A percentile compares a stretch with the other conserved stretches of the same genome.
phyloP scores from a whole-genome alignment of 2,329 filamentous ascomycete genomes.

The Paecilomyces variotii region DNA sequence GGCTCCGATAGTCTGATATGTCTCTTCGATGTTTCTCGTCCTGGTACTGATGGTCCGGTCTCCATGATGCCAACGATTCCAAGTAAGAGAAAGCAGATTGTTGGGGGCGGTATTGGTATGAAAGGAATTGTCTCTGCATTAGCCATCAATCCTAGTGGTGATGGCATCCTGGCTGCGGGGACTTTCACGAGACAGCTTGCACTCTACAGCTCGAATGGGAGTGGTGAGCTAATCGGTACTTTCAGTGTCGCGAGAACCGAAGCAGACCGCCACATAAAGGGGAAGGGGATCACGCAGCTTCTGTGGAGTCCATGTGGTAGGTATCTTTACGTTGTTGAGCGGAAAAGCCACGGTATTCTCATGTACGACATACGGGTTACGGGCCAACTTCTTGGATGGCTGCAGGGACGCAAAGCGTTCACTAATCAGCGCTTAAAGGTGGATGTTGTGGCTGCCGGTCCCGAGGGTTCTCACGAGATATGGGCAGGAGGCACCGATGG shows the following conservation, averaged over 20 bases:
- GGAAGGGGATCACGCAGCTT: conserved; percentile 48
- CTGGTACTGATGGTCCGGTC: conserved; percentile 39
- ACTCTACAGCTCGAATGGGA: conserved; percentile 45
- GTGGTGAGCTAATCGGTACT: conserved; percentile 42
- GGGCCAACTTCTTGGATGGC: conserved; percentile 42
- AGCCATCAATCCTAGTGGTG: conserved; percentile 32
- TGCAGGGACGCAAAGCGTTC: conserved; percentile 36
- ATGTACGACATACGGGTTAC: conserved; percentile 54
- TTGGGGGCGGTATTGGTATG: conserved; percentile 43
- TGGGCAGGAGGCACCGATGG: conserved; percentile 56
- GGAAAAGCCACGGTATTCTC: conserved; percentile 47
- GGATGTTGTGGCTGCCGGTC: conserved; percentile 37
- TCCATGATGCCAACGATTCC: conserved; percentile 41
- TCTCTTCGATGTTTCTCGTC: conserved; percentile 47
- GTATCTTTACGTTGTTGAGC: conserved; percentile 53
- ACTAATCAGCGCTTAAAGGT: conserved; percentile 52
- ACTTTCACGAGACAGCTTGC: conserved; percentile 49
- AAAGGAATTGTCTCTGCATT: conserved; percentile 50
- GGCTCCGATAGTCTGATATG: conserved; percentile 48
- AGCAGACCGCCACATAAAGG: conserved; percentile 33
- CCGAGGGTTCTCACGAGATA: conserved; percentile 41
- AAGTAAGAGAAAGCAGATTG: conserved; percentile 38
- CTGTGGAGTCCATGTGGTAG: conserved; percentile 50
- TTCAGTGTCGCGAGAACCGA: conserved; percentile 40
- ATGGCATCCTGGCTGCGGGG: conserved; percentile 49